phyloP scores from a whole-genome alignment of 164 flowering plant species.

The Berberis thunbergii region DNA sequence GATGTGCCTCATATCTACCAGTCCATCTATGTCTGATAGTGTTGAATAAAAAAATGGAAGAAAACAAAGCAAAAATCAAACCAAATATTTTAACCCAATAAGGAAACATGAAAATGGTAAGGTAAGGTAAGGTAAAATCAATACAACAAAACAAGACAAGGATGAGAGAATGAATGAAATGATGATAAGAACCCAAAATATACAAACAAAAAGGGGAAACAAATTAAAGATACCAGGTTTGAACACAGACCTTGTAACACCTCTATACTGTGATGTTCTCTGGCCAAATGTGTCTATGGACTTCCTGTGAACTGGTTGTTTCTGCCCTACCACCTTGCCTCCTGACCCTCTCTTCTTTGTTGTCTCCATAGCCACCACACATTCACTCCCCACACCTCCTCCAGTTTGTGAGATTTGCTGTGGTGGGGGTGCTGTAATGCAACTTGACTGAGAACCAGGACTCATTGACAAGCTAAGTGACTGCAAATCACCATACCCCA shows the following conservation, averaged over 20 bases:
- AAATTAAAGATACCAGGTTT: not conserved
- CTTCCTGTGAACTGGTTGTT: conserved; percentile 68
- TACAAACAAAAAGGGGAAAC: not conserved
- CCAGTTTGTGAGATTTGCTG: conserved; percentile 35
- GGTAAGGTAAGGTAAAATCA: not conserved
- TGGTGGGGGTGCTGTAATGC: conserved; percentile 43
- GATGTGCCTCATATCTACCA: conserved; percentile 89
- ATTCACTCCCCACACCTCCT: conserved; percentile 8
- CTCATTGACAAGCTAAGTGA: conserved; percentile 79
- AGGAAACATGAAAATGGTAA: not conserved
- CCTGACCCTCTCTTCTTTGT: conserved; percentile 54
- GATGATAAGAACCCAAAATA: not conserved
- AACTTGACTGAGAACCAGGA: conserved; percentile 77
- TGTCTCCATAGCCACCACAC: conserved; percentile 21
- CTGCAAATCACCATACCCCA: conserved; percentile 58
- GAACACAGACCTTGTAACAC: conserved; percentile 54
- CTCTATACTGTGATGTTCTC: conserved; percentile 83
- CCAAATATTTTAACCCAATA: not conserved
- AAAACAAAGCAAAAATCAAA: not conserved
- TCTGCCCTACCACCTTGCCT: conserved; percentile 35
- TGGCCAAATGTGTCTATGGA: conserved; percentile 85
- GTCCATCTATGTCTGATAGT: conserved; percentile 81
- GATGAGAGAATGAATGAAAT: not conserved
- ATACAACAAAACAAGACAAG: not conserved
- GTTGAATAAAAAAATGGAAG: not conserved